Base-by-base conservation (phyloP, 2,329 filamentous ascomycete genomes). In the Pseudogymnoascus sp. region DNA sequence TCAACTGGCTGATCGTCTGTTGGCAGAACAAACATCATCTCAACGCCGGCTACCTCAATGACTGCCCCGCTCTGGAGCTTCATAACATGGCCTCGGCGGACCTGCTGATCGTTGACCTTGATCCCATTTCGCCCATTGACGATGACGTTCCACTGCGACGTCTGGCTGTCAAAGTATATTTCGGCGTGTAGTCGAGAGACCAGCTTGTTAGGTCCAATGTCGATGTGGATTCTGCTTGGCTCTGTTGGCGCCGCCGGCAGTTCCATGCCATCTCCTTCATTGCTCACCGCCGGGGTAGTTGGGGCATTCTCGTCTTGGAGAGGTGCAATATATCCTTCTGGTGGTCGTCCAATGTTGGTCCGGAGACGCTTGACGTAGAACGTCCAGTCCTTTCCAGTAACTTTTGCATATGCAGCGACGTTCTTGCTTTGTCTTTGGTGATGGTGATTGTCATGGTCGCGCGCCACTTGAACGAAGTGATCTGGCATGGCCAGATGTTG, bases 1-100 rank as follows among this genome's bases (percentile, higher is more conserved):
- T 83, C 80, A 26, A 92, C 81, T 24, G 85, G 83, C 63, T 79
- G 80, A 53, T 85, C 80, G 68, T 90, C 87, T 24, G 85, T 86
- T 0, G 95, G 93, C n/a, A 96, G 84, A 59, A 97, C 91, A 75
- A 99, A 99, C 81, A 97, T 93, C 95, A 99, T 99, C 78, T 99
- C 93, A 0, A 95, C 90, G 62, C 90, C 90, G 70, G 89, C 89
- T 72, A 97, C 90, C 72, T 96, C 92, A 64, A 99, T 87, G 47
- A 97, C 91, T 73, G 93, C 88, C 64, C 95, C 95, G 70, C 93
- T 96, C 44, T 86, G 85, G 26, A 99, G 81, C 31, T 84, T 78
- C 35, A 85, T 82, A 40, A 82, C 78, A 31, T 78, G 74, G 11
- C 88, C 88, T 61, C 87, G 82, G 70, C 89, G 89, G 63, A 96